Conservation (phyloP, 208 protist genomes). For the Trypanosoma lewisi region DNA sequence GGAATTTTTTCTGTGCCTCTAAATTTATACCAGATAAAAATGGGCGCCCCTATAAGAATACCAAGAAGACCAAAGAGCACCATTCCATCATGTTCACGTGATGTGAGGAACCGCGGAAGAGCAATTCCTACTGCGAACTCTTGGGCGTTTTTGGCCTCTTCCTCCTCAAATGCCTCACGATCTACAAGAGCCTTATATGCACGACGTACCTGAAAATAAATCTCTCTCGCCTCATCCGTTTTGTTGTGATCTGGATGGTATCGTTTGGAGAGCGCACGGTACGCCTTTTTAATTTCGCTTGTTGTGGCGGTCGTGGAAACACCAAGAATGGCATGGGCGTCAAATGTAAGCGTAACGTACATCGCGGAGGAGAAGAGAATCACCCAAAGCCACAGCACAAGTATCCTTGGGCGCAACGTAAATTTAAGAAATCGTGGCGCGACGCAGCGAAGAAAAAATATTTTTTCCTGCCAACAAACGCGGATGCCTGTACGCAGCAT, state of each 20-base stretch:
- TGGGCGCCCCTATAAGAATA: constrained; percentile 65
- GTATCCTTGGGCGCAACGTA: constrained; percentile 76
- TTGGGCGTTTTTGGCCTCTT: constrained; percentile 68
- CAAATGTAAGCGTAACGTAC: constrained; percentile 87
- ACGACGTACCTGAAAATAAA: constrained; percentile 85
- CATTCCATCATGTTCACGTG: constrained; percentile 84
- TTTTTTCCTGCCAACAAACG: constrained; percentile 66
- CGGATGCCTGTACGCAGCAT: constrained; percentile 59
- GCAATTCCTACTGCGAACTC: constrained; percentile 85
- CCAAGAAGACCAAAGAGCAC: constrained; percentile 83
- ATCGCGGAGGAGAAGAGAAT: constrained; percentile 86
- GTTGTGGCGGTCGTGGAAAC: constrained; percentile 52
- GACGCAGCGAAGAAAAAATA: constrained; percentile 80
- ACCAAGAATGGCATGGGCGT: constrained; percentile 81
- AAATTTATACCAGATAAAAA: constrained; percentile 83
- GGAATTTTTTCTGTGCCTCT: constrained; percentile 67
- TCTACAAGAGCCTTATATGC: constrained; percentile 93
- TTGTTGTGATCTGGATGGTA: constrained; percentile 93
- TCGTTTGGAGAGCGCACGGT: constrained; percentile 71
- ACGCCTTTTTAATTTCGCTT: constrained; percentile 84
- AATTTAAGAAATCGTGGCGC: constrained; percentile 87
- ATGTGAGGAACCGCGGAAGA: constrained; percentile 84
- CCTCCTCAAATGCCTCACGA: constrained; percentile 88
- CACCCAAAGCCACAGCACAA: constrained; percentile 77
- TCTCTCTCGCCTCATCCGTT: constrained; percentile 79